phyloP scores from a whole-genome alignment of 2,329 filamentous ascomycete species.

The Gliomastix tumulicola region DNA sequence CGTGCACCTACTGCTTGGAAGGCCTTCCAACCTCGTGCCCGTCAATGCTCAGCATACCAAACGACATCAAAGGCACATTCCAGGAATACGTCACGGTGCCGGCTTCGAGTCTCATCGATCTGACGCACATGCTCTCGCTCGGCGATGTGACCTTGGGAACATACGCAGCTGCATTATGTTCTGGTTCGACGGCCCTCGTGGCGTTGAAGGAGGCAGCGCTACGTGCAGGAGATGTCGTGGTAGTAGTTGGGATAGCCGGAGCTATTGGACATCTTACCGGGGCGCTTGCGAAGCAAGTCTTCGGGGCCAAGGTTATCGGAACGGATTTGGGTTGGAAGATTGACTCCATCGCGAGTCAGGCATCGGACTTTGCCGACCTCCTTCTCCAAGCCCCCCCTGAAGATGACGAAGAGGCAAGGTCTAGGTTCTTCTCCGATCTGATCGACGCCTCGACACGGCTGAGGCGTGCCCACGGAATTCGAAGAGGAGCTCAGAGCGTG shows the following conservation, averaged over 20 bases:
- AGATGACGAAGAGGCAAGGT: too few relatives aligned
- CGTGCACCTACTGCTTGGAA: not conserved
- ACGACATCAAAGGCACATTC: not conserved
- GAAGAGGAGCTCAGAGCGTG: too few relatives aligned
- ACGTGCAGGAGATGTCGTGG: not conserved
- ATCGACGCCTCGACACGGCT: too few relatives aligned
- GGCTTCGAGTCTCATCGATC: not conserved
- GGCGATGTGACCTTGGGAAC: not conserved
- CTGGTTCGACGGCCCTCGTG: not conserved
- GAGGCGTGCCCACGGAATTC: too few relatives aligned
- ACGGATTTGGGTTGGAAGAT: not conserved
- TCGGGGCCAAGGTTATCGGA: not conserved
- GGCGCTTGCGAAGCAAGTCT: not conserved
- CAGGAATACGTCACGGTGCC: constrained; percentile 2
- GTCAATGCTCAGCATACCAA: not conserved
- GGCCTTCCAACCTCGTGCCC: not conserved
- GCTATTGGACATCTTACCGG: not conserved
- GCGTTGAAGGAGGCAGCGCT: not conserved
- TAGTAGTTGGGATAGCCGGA: not conserved
- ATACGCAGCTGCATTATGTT: not conserved
- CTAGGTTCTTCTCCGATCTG: too few relatives aligned
- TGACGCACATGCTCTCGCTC: not conserved
- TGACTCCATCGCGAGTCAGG: not conserved
- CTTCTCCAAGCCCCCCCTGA: too few relatives aligned
- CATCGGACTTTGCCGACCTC: too few relatives aligned